A percentile compares a stretch with the other conserved stretches of the same genome.
These are phyloP conservation scores for Exophiala sp. DNA, from an alignment of 2,329 filamentous ascomycete genomes.

Conservation along the genomic window DNA sequence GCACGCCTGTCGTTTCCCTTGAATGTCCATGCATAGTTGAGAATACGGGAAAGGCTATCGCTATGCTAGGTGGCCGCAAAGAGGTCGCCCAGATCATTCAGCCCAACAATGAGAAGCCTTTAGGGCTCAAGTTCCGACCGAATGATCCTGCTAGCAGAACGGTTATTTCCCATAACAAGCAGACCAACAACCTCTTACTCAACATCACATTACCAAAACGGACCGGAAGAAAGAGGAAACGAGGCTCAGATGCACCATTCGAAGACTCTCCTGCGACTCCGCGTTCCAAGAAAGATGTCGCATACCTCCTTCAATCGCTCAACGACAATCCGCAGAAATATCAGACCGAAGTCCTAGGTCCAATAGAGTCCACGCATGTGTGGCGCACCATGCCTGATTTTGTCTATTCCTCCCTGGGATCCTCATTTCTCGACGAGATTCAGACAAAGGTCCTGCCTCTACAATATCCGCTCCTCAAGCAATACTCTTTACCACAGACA, in stretches of 20 bases:
- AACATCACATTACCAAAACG: conserved; percentile 82
- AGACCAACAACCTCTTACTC: conserved; percentile 78
- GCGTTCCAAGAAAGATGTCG: conserved; percentile 50
- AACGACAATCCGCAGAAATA: conserved; percentile 68
- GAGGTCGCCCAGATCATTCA: conserved; percentile 54
- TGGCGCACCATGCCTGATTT: conserved; percentile 83
- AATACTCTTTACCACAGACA: conserved; percentile 65
- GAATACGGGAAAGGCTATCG: conserved; percentile 61
- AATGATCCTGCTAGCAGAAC: conserved; percentile 76
- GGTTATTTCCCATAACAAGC: conserved; percentile 69
- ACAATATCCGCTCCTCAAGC: conserved; percentile 60
- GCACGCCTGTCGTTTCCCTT: conserved; percentile 55
- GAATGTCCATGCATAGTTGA: conserved; percentile 66
- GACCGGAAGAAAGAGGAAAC: conserved; percentile 81
- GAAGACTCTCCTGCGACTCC: conserved; percentile 42
- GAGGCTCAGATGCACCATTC: conserved; percentile 68
- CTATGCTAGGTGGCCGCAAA: conserved; percentile 57
- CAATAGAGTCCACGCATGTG: conserved; percentile 75
- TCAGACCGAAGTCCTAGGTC: conserved; percentile 65
- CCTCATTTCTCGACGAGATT: conserved; percentile 68
- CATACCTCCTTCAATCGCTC: conserved; percentile 59
- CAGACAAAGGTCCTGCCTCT: conserved; percentile 68
- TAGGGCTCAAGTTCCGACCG: conserved; percentile 72
- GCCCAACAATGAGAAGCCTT: conserved; percentile 44
- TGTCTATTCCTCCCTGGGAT: conserved; percentile 69